phyloP scores from a whole-genome alignment of 495 filamentous ascomycete species.

The Umbilicaria muhlenbergii region DNA sequence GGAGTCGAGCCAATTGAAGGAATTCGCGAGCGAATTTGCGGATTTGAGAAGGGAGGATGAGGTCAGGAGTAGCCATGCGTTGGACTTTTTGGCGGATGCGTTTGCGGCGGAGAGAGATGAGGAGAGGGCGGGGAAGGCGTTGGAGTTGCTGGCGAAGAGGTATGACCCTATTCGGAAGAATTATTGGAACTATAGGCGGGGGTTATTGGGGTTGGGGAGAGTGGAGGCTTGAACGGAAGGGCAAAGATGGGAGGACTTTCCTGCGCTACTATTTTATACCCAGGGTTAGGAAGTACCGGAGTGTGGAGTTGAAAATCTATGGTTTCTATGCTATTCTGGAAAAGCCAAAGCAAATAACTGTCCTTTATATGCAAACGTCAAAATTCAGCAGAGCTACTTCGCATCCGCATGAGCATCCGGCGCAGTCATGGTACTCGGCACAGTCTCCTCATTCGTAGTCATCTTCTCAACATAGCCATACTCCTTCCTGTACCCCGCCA shows the following conservation, averaged over 20 bases:
- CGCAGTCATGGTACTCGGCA: conserved; percentile 4
- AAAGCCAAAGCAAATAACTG: too few relatives aligned
- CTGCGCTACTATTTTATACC: too few relatives aligned
- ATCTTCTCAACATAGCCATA: conserved; percentile 23
- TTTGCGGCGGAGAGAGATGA: conserved; percentile 45
- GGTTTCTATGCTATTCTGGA: too few relatives aligned
- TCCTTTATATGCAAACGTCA: too few relatives aligned
- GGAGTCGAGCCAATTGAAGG: conserved; percentile 39
- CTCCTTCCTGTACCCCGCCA: conserved; percentile 44
- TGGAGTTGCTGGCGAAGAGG: conserved; percentile 61
- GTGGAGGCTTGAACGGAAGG: not conserved
- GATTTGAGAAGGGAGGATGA: conserved; percentile 21
- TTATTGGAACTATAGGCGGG: conserved; percentile 78
- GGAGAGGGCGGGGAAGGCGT: conserved; percentile 43
- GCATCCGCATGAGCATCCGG: not conserved
- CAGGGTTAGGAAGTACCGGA: too few relatives aligned
- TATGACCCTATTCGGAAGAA: conserved; percentile 83
- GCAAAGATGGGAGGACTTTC: too few relatives aligned
- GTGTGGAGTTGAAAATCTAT: too few relatives aligned
- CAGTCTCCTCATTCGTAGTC: conserved; percentile 1
- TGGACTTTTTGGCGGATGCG: conserved; percentile 78
- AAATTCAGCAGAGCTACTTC: too few relatives aligned
- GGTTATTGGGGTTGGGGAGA: conserved; percentile 20
- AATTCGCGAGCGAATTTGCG: conserved; percentile 54
- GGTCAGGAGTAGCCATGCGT: conserved; percentile 67